Base-by-base conservation (phyloP, 495 filamentous ascomycete genomes). In the Chaetomium fimeti region DNA sequence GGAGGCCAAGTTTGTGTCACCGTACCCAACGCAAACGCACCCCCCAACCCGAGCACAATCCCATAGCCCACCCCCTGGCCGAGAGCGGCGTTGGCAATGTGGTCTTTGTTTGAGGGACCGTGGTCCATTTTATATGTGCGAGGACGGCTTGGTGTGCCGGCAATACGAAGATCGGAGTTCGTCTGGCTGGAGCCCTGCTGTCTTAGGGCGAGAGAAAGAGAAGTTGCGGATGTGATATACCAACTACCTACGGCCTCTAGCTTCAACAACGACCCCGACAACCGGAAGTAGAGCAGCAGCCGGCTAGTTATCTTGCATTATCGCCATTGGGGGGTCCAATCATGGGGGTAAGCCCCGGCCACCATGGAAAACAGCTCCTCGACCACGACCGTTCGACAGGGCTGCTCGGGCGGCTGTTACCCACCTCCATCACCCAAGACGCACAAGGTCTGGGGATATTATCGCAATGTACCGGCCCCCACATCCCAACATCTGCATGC, bases 11-110 rank as follows among this genome's bases (percentile, higher is more conserved):
- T 24, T 13, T 20, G n/a, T 18, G 5, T 18, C 8, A 32, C 48
- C 78, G 82, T 70, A 92, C 90, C 91, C 64, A 93, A 74, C 12
- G 91, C 90, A 78, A 94, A 94, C 47, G 82, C 81, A 73, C 86
- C 85, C 24, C 89, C 89, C 25, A 92, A 76, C 20, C 91, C 90
- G 16, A 93, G 76, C 61, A 93, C 88, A 71, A 95, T 89, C 62
- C 89, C 91, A 85, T 93, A 94, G 68, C 91, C 91, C 70, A 88
- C 89, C 51, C 83, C 87, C 70, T 89, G 84, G 61, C 78, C 80
- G 25, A 94, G 80, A 7, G 90, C 86, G 24, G 88, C 72, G n/a
- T 48, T 61, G 49, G 48, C 51, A 64, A 69, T 67, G 62, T 66
- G 68, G 40, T 66, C 67, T 27, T 60, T n/a, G 60, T 61, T 51